Evolutionary conservation across 352 stramenopile species (phyloP).

Genomic region (Globisporangium sylvaticum): DNA sequence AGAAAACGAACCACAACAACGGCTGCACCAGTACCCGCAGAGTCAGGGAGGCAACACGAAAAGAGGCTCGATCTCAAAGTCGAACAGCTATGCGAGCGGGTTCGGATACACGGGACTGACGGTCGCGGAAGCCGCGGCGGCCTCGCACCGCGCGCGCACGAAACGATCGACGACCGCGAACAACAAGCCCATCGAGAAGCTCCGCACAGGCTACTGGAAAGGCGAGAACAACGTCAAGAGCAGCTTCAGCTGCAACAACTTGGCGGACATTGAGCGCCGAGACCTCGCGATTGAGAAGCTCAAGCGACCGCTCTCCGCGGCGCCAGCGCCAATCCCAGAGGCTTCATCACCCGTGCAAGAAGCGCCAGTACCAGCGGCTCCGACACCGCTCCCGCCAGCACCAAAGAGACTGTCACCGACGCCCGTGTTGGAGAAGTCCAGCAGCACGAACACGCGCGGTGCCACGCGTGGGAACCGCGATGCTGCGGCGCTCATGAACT

Average conservation of each 20-base stretch:
- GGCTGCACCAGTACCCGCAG: constrained; percentile 1
- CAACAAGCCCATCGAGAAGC: constrained; percentile 33
- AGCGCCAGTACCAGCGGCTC: not conserved
- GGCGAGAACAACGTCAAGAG: constrained; percentile 65
- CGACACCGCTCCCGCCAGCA: not conserved
- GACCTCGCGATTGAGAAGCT: constrained; percentile 38
- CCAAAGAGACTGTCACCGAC: constrained; percentile 4
- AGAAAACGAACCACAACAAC: not conserved
- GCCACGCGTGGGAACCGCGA: constrained; percentile 24
- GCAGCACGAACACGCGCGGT: constrained; percentile 43
- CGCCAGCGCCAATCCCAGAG: not conserved
- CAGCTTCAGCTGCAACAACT: constrained; percentile 82
- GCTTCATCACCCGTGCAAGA: not conserved
- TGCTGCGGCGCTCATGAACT: constrained; percentile 23
- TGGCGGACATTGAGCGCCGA: constrained; percentile 56
- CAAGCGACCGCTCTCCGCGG: constrained; percentile 1
- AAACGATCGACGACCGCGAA: constrained; percentile 28
- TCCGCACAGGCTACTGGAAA: constrained; percentile 71
- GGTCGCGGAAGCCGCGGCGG: constrained; percentile 56
- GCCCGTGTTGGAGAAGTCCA: constrained; percentile 21
- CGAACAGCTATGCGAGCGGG: constrained; percentile 48
- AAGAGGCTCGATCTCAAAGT: constrained; percentile 43
- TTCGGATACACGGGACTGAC: constrained; percentile 54
- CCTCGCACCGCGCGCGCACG: constrained; percentile 56
- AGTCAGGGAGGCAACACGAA: constrained; percentile 2